These are phyloP conservation scores for Phytophthora syringae DNA, from an alignment of 352 stramenopile genomes.

Conservation along the genomic window DNA sequence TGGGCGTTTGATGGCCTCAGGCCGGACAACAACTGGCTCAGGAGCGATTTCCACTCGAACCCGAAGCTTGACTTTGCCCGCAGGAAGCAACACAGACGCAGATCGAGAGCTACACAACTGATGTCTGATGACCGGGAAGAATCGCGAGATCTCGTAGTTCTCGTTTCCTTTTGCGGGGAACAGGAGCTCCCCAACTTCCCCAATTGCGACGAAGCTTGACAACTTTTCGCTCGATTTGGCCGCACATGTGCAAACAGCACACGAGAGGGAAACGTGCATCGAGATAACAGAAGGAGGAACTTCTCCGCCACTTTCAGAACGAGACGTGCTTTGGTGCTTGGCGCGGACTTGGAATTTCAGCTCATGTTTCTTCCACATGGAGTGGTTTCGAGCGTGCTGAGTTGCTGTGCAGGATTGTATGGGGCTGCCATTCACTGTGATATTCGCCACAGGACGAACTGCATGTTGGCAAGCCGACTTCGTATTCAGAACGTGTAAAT, in stretches of 20 bases:
- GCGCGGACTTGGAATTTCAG: conserved; percentile 24
- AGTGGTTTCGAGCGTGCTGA: conserved; percentile 44
- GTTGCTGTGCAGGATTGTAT: conserved; percentile 22
- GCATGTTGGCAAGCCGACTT: conserved; percentile 16
- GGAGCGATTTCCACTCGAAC: conserved; percentile 31
- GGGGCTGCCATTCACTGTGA: conserved; percentile 15
- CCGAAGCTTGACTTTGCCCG: conserved; percentile 47
- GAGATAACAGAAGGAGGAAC: conserved; percentile 16
- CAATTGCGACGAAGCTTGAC: conserved; percentile 16
- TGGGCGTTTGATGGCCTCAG: conserved; percentile 4
- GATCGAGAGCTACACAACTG: conserved; percentile 5
- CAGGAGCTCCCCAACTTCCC: conserved; percentile 35
- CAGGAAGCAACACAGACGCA: conserved; percentile 13
- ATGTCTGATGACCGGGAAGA: conserved; percentile 37
- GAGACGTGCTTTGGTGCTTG: not conserved
- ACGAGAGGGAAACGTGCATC: conserved; percentile 21
- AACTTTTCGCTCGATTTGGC: not conserved
- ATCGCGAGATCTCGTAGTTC: conserved; percentile 37
- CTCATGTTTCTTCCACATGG: conserved; percentile 37
- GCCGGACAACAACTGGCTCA: conserved; percentile 7
- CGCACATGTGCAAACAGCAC: conserved; percentile 10
- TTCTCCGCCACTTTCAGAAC: not conserved
- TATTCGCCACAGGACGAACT: conserved; percentile 7
- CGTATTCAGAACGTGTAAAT: conserved; percentile 17
- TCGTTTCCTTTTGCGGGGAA: conserved; percentile 22